Evolutionary conservation across 208 protist species (phyloP).

Genomic region (Leishmania tropica): DNA sequence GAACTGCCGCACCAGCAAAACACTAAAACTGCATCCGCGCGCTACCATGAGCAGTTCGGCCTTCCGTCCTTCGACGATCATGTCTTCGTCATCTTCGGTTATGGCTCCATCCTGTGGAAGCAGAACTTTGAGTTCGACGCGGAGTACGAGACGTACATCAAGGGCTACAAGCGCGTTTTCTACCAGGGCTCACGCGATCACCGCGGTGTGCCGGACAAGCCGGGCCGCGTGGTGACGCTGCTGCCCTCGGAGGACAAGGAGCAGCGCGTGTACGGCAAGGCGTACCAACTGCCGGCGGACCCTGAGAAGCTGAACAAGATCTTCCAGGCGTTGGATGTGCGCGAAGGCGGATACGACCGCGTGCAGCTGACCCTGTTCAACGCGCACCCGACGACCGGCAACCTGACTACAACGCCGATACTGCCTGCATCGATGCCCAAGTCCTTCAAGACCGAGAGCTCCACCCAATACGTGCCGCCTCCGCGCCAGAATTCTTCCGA

Average conservation of each 20-base stretch:
- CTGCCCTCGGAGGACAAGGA: conserved; percentile 36
- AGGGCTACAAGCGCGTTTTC: conserved; percentile 72
- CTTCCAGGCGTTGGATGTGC: conserved; percentile 60
- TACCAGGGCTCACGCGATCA: conserved; percentile 79
- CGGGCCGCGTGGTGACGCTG: conserved; percentile 74
- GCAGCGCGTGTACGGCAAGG: conserved; percentile 67
- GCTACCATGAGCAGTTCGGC: conserved; percentile 33
- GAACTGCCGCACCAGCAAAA: conserved; percentile 41
- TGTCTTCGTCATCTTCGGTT: conserved; percentile 80
- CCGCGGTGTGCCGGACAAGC: conserved; percentile 47
- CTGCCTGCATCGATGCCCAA: conserved; percentile 13
- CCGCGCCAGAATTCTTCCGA: conserved; percentile 18
- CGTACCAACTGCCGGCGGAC: conserved; percentile 74
- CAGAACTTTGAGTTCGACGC: conserved; percentile 78
- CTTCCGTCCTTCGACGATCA: conserved; percentile 53
- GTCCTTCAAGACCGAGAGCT: conserved; percentile 15
- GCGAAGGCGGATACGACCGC: conserved; percentile 74
- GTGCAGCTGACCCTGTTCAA: conserved; percentile 52
- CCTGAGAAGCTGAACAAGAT: conserved; percentile 51
- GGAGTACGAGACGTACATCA: conserved; percentile 67
- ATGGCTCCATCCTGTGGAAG: conserved; percentile 89
- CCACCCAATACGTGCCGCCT: neutral
- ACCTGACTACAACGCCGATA: conserved; percentile 17
- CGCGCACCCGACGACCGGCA: conserved; percentile 28
- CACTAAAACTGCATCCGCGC: conserved; percentile 19